Base-by-base conservation (phyloP, 805 yeast species). In the Metschnikowia vanudenii region DNA sequence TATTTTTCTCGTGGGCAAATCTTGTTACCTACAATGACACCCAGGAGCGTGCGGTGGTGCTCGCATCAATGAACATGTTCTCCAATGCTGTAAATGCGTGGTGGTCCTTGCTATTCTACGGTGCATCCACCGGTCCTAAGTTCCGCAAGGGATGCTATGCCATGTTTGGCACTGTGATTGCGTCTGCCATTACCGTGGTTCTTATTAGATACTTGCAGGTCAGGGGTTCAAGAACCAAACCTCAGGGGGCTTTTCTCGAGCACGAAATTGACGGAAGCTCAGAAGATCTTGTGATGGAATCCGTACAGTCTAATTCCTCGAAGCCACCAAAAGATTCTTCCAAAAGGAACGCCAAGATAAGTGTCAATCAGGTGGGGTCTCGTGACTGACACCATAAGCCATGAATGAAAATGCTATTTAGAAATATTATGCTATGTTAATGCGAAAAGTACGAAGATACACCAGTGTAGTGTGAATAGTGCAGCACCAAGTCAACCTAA, bases 11-110 rank as follows among this genome's bases (percentile, higher is more conserved):
- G 0, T 81, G 86, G 85, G 84, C 84, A 2, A 81, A 81, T 53
- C 67, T 78, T 39, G 78, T 79, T 1, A 78, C 83, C 50, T 71
- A 75, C 28, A 71, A 78, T 50, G 88, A 83, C 59, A 60, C 79
- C 20, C 81, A 82, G 64, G 84, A 80, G 55, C 70, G 87, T 56
- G 84, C 87, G 0, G 68, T 82, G 39, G 83, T 81, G 1, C 64
- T 82, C 40, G 87, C 84, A 0, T 79, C 83, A 0, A 80, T 81
- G 84, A 80, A 80, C 60, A 79, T 80, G 82, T 79, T 79, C 60
- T 75, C 81, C 24, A 75, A 78, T 54, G 81, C 83, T 2, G 80
- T 80, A 8, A 81, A 80, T 58, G 82, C 84, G 2, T 81, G 85
- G 85, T 80, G 84, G 83, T 70, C 80, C 1, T 49, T 81, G 14